Base-by-base conservation (phyloP, 805 yeast species). In the Kuraishia ogatae region DNA sequence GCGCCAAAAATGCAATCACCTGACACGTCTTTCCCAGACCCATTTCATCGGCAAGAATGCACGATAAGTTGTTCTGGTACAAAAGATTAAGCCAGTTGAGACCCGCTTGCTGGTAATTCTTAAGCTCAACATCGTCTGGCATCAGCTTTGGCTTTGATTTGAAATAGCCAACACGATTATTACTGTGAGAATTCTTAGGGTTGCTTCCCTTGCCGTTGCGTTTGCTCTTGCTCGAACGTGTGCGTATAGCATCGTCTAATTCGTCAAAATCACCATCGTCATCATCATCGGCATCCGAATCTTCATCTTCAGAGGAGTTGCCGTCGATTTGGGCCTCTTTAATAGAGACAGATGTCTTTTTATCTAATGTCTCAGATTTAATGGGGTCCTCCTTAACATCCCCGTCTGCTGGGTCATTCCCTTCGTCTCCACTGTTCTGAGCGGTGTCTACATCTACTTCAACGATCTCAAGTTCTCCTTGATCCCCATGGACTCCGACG, bases 21-120 rank as follows among this genome's bases (percentile, higher is more conserved):
- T 94, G 98, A 67, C 96, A 87, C 0, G 99, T 94, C 67, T 94
- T 94, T 57, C 99, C 99, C 52, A 94, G 75, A 4, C 96, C 99
- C 99, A 94, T 94, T 68, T 94, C 99, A 72, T 94, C 99, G 0
- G 99, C 99, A 52, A 94, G 74, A 55, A 94, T 94, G 71, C 99
- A 92, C 6, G 97, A 90, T 55, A 94, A 75, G 19, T 83, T 78
- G 64, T 87, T 83, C 56, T 81, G 82, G 67, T 93, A 94, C 29
- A 94, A 75, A 54, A 93, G 69, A 58, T 84, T 78, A 54, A 94
- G 74, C 99, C 99, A 94, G 67, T 94, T 94, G 53, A 94, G 72
- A 50, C 99, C 99, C n/a, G 92, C 96, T 62, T 91, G 94, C 73
- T 94, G 99, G 69, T 94, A 94, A 64, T 82, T 84, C 64, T 93